These are phyloP conservation scores for Cladophialophora psammophila DNA, from an alignment of 2,329 filamentous ascomycete genomes.

Conservation along the genomic window DNA sequence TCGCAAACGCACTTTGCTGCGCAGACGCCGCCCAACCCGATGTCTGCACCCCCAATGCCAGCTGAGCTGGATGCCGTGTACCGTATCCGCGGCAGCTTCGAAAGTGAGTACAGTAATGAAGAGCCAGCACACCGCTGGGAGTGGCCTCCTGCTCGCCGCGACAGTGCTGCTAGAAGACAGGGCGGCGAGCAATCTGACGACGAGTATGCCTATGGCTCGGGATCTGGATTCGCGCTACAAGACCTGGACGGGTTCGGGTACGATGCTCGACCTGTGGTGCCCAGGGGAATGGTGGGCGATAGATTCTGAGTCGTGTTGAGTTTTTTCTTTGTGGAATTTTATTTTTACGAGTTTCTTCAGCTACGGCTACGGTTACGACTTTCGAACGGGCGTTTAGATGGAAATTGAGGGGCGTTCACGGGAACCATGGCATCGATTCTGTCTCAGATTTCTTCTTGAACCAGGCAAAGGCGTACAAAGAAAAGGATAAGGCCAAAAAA, in stretches of 20 bases:
- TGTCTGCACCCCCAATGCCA: conserved; percentile 11
- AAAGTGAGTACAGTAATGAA: conserved; percentile 15
- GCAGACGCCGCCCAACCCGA: conserved; percentile 11
- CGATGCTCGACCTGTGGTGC: conserved; percentile 10
- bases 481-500: no score
- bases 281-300: conserved; percentile 22
- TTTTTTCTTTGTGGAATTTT: not conserved
- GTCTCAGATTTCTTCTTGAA: not conserved
- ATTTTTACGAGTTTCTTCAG: not conserved
- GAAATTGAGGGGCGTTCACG: not conserved
- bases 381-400: not conserved
- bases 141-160: not conserved
- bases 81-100: conserved; percentile 24
- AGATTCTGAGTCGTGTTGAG: conserved; percentile 7
- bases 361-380: not conserved
- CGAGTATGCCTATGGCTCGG: conserved; percentile 10
- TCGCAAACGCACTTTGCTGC: conserved; percentile 21
- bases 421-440: not conserved
- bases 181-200: conserved; percentile 1
- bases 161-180: not conserved
- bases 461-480: no score
- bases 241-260: conserved; percentile 26
- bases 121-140: conserved; percentile 7
- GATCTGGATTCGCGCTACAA: not conserved
- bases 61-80: conserved; percentile 23